phyloP scores from a whole-genome alignment of 805 yeast species.

The Candida dajiaensis region DNA sequence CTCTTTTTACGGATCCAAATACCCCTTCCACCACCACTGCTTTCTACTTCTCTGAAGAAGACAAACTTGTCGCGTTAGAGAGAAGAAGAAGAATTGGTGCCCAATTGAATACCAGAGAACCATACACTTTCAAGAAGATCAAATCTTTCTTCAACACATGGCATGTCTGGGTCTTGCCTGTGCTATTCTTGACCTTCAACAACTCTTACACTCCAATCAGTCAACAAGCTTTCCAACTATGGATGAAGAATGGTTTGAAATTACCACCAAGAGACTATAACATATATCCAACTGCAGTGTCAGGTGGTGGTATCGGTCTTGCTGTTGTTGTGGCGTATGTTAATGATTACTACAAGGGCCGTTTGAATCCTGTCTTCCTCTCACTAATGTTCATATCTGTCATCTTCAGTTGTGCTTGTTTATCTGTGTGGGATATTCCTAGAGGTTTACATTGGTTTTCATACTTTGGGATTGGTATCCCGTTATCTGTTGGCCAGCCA shows the following conservation, averaged over 20 bases:
- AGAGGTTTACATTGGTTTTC: constrained; percentile 43
- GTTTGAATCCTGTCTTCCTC: constrained; percentile 32
- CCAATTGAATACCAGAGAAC: constrained; percentile 36
- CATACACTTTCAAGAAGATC: constrained; percentile 32
- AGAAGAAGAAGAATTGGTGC: constrained; percentile 38
- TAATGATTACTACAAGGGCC: constrained; percentile 32
- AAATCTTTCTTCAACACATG: constrained; percentile 38
- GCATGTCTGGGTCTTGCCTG: constrained; percentile 44
- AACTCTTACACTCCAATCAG: constrained; percentile 24
- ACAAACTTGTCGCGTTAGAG: constrained; percentile 39
- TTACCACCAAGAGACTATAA: constrained; percentile 32
- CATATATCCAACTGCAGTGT: constrained; percentile 34
- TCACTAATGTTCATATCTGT: constrained; percentile 32
- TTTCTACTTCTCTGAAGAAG: constrained; percentile 36
- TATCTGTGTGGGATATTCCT: constrained; percentile 46
- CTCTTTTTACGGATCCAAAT: constrained; percentile 28
- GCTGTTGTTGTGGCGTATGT: constrained; percentile 32
- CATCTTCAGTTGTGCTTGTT: constrained; percentile 35
- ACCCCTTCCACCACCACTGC: constrained; percentile 32
- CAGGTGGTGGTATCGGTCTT: constrained; percentile 34
- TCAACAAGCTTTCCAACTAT: constrained; percentile 39
- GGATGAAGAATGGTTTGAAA: constrained; percentile 36
- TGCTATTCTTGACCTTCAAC: constrained; percentile 16
- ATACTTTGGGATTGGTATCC: constrained; percentile 42
- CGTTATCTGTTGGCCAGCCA: constrained; percentile 50